Evolutionary conservation across 345 rosid species (phyloP).

Genomic region (Ailanthus altissimus): DNA sequence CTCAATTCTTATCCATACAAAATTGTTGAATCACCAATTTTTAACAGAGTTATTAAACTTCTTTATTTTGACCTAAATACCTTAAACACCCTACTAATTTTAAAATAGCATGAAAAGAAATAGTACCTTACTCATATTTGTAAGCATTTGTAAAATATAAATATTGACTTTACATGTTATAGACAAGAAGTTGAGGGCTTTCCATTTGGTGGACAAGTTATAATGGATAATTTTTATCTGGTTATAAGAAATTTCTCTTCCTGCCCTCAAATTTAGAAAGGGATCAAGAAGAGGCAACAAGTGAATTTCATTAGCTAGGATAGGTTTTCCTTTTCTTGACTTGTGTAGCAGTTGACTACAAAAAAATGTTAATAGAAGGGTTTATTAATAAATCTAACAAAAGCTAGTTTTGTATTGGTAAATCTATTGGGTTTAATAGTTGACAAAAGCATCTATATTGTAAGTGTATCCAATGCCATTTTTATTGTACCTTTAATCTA

Average conservation of each 20-base stretch:
- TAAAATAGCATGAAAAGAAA: too few species aligned
- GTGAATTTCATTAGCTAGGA: neutral
- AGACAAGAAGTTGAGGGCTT: constrained; percentile 9
- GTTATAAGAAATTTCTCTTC: too few species aligned
- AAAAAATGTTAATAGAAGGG: neutral
- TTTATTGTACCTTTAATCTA: neutral
- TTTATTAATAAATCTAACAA: neutral
- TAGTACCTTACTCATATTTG: neutral
- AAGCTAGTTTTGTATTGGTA: neutral
- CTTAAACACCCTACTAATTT: too few species aligned
- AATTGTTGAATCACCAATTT: too few species aligned
- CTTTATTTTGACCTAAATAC: too few species aligned
- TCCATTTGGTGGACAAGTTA: neutral
- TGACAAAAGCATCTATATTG: neutral
- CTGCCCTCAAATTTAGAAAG: neutral
- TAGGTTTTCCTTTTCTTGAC: neutral
- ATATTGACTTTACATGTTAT: constrained; percentile 33
- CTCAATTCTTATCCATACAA: too few species aligned
- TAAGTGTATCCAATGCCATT: too few species aligned
- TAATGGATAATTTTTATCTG: neutral
- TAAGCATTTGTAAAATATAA: neutral
- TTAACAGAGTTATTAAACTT: too few species aligned
- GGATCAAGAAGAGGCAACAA: neutral
- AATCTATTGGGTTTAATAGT: neutral
- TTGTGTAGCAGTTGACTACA: neutral